These are phyloP conservation scores for Cutaneotrichosporon mucoides DNA, from an alignment of 1,284 basidiomycete genomes.

Conservation along the genomic window DNA sequence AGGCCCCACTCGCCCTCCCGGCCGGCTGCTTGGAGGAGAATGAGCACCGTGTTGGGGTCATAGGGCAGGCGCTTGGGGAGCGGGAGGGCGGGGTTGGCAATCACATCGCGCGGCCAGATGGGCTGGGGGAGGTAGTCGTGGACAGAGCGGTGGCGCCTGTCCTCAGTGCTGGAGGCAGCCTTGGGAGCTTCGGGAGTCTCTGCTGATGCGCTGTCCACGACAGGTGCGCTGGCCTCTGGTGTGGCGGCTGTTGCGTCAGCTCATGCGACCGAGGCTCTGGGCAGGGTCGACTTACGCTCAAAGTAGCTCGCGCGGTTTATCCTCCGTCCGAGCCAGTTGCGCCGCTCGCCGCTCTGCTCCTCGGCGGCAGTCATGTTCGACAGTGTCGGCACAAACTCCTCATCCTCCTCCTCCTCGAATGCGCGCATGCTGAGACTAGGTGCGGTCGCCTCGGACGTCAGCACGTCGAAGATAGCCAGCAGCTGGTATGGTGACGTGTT, in stretches of 20 bases:
- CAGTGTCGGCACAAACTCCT: constrained; percentile 10
- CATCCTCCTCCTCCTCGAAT: constrained; percentile 18
- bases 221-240: neutral
- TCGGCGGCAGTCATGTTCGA: neutral
- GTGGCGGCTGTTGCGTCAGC: neutral
- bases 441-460: neutral
- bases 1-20: neutral
- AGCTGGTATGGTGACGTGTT: constrained; percentile 8
- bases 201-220: neutral
- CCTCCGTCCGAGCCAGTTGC: constrained; percentile 9
- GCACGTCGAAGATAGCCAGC: constrained; percentile 13
- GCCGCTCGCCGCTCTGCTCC: neutral
- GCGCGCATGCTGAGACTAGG: neutral
- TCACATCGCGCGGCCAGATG: neutral
- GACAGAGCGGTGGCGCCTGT: neutral
- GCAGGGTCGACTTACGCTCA: neutral
- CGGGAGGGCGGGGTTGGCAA: neutral
- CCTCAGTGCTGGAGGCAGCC: neutral
- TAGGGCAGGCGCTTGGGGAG: neutral
- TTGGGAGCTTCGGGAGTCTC: neutral
- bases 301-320: neutral
- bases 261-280: too few species aligned
- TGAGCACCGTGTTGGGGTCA: constrained; percentile 1
- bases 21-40: neutral
- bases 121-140: constrained; percentile 8